Percentiles rank a stretch among this genome's conserved stretches.
These are phyloP conservation scores for Fusarium floridanum DNA, from an alignment of 2,329 filamentous ascomycete species.

Conservation along the genomic window DNA sequence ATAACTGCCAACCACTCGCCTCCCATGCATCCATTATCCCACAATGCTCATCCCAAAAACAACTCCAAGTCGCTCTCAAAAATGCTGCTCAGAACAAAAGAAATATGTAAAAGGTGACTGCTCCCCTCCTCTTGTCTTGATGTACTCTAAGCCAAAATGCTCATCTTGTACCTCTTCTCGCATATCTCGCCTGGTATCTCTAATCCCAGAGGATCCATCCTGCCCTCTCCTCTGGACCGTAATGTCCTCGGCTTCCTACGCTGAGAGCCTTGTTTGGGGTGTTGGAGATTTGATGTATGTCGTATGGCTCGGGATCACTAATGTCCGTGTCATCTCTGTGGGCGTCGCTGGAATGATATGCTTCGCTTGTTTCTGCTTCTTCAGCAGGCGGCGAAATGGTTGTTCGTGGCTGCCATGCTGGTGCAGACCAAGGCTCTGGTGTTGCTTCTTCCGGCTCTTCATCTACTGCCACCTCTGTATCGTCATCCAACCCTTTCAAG, in stretches of 20 bases:
- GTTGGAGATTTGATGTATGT: constrained; percentile 28
- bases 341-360: constrained; percentile 49
- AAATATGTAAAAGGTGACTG: neutral
- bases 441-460: constrained; percentile 23
- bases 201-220: constrained; percentile 44
- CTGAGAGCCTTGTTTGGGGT: constrained; percentile 8
- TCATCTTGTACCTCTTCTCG: neutral
- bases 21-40: neutral
- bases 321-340: constrained; percentile 51
- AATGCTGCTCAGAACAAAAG: neutral
- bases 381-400: constrained; percentile 44
- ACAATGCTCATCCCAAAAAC: neutral
- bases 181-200: neutral
- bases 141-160: constrained; percentile 2
- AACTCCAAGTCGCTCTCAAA: neutral
- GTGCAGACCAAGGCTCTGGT: constrained; percentile 21
- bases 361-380: constrained; percentile 51
- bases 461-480: constrained; percentile 1
- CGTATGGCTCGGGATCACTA: constrained; percentile 51
- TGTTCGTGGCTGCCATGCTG: constrained; percentile 16
- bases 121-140: neutral
- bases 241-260: constrained; percentile 6
- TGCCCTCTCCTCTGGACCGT: constrained; percentile 29
- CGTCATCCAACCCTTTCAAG: neutral
- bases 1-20: neutral